Evolutionary conservation across 805 yeast genomes (phyloP).

Genomic region (Kuraishia hungarica): DNA sequence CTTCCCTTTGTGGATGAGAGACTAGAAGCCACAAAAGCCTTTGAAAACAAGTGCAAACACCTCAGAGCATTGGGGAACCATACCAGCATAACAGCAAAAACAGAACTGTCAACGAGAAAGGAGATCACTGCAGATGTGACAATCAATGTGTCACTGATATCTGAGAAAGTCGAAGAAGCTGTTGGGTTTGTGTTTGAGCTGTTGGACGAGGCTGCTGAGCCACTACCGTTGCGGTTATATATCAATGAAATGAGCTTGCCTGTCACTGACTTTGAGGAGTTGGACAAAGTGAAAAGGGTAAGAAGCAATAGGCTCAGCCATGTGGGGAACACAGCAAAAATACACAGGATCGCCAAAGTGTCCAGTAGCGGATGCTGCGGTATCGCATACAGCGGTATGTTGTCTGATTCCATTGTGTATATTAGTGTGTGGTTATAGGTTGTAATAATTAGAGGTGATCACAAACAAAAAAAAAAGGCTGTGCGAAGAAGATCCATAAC

Average conservation of each 20-base stretch:
- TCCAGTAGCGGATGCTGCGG: constrained; percentile 22
- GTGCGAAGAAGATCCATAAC: background rate
- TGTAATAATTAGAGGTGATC: background rate
- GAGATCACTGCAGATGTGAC: background rate
- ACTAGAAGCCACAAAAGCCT: constrained; percentile 24
- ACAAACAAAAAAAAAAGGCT: background rate
- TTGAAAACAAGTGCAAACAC: constrained; percentile 19
- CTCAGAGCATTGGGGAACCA: constrained; percentile 9
- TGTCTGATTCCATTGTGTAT: background rate
- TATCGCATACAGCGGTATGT: constrained; percentile 9
- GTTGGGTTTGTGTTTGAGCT: background rate
- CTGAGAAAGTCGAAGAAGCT: background rate
- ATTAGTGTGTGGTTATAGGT: too few species aligned
- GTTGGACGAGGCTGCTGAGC: background rate
- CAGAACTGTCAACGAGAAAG: background rate
- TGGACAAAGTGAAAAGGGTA: constrained; percentile 4
- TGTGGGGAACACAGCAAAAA: constrained; percentile 21
- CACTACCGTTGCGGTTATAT: constrained; percentile 1
- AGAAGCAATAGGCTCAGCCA: constrained; percentile 8
- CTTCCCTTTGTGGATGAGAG: constrained; percentile 20
- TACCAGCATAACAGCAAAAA: background rate
- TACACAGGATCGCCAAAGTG: constrained; percentile 21
- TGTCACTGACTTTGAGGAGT: constrained; percentile 6
- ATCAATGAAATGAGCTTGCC: constrained; percentile 7
- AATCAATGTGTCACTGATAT: background rate